Conservation (phyloP, 1,284 basidiomycete species). For the Earliella scabrosa region DNA sequence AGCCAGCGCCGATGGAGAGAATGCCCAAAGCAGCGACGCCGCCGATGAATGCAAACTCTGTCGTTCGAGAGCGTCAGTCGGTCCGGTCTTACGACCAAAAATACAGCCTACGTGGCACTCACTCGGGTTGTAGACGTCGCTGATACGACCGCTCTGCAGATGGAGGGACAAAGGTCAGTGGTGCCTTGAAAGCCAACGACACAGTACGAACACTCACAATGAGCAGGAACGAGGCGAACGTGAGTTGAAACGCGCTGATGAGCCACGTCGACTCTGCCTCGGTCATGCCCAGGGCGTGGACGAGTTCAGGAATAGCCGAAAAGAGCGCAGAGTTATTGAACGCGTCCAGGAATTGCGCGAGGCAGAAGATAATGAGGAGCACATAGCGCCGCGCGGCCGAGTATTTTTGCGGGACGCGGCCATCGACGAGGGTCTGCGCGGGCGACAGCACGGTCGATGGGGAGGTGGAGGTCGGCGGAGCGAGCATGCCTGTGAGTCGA, state of each 20-base stretch:
- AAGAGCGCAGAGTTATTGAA: slow-evolving; percentile 54
- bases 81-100: neutral
- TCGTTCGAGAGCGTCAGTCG: neutral
- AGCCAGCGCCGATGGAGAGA: slow-evolving; percentile 45
- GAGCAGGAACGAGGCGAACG: slow-evolving; percentile 37
- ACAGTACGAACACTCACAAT: slow-evolving; percentile 31
- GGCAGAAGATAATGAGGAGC: slow-evolving; percentile 47
- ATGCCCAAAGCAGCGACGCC: slow-evolving; percentile 42
- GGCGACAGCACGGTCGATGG: slow-evolving; percentile 27
- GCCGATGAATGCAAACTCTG: slow-evolving; percentile 35
- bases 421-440: slow-evolving; percentile 33
- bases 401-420: slow-evolving; percentile 31
- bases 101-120: slow-evolving; percentile 4
- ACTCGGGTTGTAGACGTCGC: slow-evolving; percentile 40
- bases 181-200: no score
- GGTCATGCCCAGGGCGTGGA: slow-evolving; percentile 31
- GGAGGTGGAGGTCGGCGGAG: slow-evolving; percentile 13
- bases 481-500: slow-evolving; percentile 20
- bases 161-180: no score
- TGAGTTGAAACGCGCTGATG: slow-evolving; percentile 39
- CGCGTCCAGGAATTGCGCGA: slow-evolving; percentile 50
- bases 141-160: slow-evolving; percentile 35
- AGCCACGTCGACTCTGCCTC: slow-evolving; percentile 37
- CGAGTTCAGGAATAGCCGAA: slow-evolving; percentile 44
- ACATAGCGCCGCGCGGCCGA: slow-evolving; percentile 32